Percentiles rank a stretch among this genome's conserved stretches.
These are phyloP conservation scores for Orbilia quercus DNA, from an alignment of 2,329 filamentous ascomycete species.

Conservation along the genomic window DNA sequence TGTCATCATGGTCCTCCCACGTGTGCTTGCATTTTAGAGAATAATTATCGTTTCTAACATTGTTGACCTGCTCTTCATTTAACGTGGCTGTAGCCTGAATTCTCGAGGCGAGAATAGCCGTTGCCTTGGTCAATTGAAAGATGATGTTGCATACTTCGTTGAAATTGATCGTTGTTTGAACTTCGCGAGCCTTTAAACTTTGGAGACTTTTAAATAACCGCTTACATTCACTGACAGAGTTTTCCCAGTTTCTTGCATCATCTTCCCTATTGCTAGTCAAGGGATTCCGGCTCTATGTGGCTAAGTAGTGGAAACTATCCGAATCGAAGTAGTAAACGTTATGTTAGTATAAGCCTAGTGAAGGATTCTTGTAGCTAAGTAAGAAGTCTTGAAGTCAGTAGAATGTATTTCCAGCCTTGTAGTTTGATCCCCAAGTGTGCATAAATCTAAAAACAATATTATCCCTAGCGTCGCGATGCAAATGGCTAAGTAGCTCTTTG, in stretches of 20 bases:
- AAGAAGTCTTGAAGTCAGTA: slow-evolving; percentile 62
- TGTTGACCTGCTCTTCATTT: slow-evolving; percentile 61
- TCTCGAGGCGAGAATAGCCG: slow-evolving; percentile 62
- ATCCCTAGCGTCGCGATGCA: slow-evolving; percentile 63
- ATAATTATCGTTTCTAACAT: too few species aligned
- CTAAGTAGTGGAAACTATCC: slow-evolving; percentile 65
- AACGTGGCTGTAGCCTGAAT: slow-evolving; percentile 62
- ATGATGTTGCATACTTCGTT: slow-evolving; percentile 63
- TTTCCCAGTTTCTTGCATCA: slow-evolving; percentile 62
- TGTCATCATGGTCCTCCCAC: slow-evolving; percentile 63
- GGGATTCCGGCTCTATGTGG: slow-evolving; percentile 62
- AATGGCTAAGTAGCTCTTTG: slow-evolving; percentile 63
- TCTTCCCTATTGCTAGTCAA: slow-evolving; percentile 62
- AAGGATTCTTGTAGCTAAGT: slow-evolving; percentile 60
- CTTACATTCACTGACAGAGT: slow-evolving; percentile 61
- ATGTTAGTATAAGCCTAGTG: slow-evolving; percentile 57
- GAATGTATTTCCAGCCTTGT: slow-evolving; percentile 64
- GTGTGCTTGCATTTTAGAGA: slow-evolving; percentile 54
- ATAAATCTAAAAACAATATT: slow-evolving; percentile 66
- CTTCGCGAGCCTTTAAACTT: slow-evolving; percentile 61
- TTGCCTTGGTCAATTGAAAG: slow-evolving; percentile 62
- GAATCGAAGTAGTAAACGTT: slow-evolving; percentile 65
- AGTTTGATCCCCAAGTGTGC: slow-evolving; percentile 64
- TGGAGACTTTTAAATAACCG: slow-evolving; percentile 62
- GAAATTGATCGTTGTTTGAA: slow-evolving; percentile 63